A percentile compares a stretch with the other conserved stretches of the same genome.
phyloP scores from a whole-genome alignment of 179 eudicot species.

The Amaranthus tricolor region DNA sequence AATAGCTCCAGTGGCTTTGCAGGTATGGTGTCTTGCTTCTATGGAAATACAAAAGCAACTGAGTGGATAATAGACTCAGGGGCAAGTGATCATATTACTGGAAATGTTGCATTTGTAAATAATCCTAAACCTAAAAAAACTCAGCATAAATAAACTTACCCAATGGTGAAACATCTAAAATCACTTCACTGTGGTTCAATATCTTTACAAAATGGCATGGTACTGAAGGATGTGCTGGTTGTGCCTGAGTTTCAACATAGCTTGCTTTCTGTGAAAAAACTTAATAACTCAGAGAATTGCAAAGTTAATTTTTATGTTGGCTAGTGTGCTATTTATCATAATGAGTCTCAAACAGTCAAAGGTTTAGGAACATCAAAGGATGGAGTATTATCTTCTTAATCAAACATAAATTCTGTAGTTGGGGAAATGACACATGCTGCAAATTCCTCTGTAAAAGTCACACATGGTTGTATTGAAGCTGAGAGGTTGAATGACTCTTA shows the following conservation, averaged over 20 bases:
- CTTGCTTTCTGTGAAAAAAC: background rate
- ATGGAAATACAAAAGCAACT: background rate
- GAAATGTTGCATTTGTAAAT: accelerated
- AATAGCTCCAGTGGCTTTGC: background rate
- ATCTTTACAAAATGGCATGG: background rate
- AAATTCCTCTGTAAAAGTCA: background rate
- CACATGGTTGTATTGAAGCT: background rate
- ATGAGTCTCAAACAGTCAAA: background rate
- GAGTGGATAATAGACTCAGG: constrained; percentile 18
- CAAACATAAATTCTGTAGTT: no score
- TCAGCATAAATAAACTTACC: background rate
- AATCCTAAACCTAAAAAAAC: accelerated
- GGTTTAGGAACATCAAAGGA: background rate
- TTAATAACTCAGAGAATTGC: background rate
- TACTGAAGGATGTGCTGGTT: background rate
- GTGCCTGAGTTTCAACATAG: background rate
- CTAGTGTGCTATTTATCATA: background rate
- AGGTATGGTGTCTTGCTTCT: background rate
- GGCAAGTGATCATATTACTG: constrained; percentile 8
- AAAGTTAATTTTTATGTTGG: background rate
- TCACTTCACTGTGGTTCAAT: background rate
- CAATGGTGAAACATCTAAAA: background rate
- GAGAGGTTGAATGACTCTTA: background rate
- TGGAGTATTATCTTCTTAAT: background rate
- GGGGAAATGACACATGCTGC: no score